Base-by-base conservation (phyloP, 2,329 filamentous ascomycete species). In the Calonectria henricotiae region DNA sequence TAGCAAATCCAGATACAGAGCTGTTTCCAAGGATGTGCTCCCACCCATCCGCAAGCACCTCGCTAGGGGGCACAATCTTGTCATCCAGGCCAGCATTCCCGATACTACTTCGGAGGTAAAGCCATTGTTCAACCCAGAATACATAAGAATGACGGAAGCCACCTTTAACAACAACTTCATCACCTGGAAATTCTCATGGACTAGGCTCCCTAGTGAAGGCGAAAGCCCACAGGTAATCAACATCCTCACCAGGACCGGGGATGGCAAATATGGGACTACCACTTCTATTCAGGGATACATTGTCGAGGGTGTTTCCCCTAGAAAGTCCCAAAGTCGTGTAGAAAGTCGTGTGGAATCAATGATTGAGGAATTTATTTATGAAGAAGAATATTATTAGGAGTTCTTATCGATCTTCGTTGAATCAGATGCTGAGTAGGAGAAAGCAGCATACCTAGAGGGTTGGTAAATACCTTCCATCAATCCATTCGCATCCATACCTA, bases 401-500 rank as follows among this genome's bases (percentile, higher is more conserved):
- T 23, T 39, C 0, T 37, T 8, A 37, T 55, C 20, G 20, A 11
- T 15, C 7, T 58, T 39, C 2, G 4, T 3, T 17, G 12, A n/a
- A 23, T 27, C 11, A 25, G 5, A 30, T 17, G 30, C 6, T 55
- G 20, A 30, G 30, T 7, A 37, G 7, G n/a, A 2, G 20, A n/a
- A 37, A 5, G 23, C n/a, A 37, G 23, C 11, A n/a, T 23, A 23
- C 43, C 20, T 20, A 17, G 32, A 7, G 13, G 20, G 3, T 6
- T 11, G 13, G 12, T 7, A 23, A 17, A 20, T 5, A 13, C 7
- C 12, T n/a, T 13, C 12, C 35, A 23, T 5, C 7, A 39, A 15
- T 6, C 17, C 51, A 39, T 39, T 58, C 51, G 35, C 51, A 58
- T 58, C 51, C 51, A 58, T 58, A 58, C 51, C 51, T 9, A 25